Conservation (phyloP, 1,284 basidiomycete species). For the Laetiporus sulphureus region DNA sequence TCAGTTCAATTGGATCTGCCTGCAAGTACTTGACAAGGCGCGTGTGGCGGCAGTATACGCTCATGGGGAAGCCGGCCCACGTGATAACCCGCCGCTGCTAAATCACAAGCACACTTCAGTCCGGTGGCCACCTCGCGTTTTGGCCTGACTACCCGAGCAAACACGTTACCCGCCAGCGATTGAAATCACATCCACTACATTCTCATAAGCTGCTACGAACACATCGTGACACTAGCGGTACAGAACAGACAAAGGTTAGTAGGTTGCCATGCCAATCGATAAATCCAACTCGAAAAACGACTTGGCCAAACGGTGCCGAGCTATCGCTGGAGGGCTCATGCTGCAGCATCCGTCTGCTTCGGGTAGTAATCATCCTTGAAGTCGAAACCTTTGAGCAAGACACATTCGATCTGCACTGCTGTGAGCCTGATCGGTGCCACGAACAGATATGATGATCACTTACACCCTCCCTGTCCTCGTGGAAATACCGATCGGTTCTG, state of each 20-base stretch:
- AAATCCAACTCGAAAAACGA: neutral
- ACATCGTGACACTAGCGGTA: neutral
- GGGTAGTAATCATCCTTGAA: constrained; percentile 38
- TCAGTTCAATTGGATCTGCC: neutral
- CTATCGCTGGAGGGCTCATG: neutral
- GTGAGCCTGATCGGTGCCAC: too few species aligned
- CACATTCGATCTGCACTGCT: constrained; percentile 40
- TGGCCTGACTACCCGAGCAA: too few species aligned
- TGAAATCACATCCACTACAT: neutral
- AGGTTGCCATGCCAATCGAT: neutral
- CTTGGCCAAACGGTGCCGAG: neutral
- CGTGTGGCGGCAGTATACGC: neutral
- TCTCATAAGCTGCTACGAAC: neutral
- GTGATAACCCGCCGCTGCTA: too few species aligned
- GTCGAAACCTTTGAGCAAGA: constrained; percentile 26
- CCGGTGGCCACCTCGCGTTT: too few species aligned
- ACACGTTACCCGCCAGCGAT: too few species aligned
- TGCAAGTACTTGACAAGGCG: neutral
- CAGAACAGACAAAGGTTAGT: neutral
- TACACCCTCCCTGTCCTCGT: constrained; percentile 28
- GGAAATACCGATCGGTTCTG: constrained; percentile 22
- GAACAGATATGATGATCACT: too few species aligned
- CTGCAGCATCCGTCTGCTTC: constrained; percentile 7
- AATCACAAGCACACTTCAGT: too few species aligned
- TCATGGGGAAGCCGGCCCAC: neutral